Evolutionary conservation across 1,139 yeast genomes (phyloP).

Genomic region (Hanseniaspora uvarum): DNA sequence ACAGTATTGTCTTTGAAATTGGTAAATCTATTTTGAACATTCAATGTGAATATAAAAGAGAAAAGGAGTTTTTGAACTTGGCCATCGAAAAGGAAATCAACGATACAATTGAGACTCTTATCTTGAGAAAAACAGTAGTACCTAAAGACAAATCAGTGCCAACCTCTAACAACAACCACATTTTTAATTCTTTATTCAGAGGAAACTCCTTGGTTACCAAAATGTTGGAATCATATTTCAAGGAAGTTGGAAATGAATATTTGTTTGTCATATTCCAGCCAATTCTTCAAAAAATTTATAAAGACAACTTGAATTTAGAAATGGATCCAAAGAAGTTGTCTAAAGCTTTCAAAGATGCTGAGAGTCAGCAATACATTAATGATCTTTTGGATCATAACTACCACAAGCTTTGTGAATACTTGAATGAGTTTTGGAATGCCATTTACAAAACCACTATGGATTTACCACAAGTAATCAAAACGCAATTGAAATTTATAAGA

Average conservation of each 20-base stretch:
- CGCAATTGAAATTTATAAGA: conserved; percentile 49
- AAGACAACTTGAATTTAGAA: conserved; percentile 50
- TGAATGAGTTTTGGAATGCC: conserved; percentile 59
- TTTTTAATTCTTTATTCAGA: conserved; percentile 67
- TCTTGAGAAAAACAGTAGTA: conserved; percentile 22
- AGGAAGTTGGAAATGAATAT: conserved; percentile 70
- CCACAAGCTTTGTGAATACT: conserved; percentile 43
- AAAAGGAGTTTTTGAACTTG: conserved; percentile 58
- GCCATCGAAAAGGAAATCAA: conserved; percentile 57
- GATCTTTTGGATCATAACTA: conserved; percentile 41
- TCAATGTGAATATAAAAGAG: conserved; percentile 53
- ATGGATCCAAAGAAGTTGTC: conserved; percentile 53
- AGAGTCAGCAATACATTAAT: neutral
- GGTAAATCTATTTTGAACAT: conserved; percentile 52
- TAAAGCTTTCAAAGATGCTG: neutral
- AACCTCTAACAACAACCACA: conserved; percentile 30
- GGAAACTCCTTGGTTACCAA: conserved; percentile 77
- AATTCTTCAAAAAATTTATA: conserved; percentile 48
- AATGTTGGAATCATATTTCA: conserved; percentile 65
- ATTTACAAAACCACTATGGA: conserved; percentile 64
- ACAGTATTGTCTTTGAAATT: conserved; percentile 30
- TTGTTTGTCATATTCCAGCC: conserved; percentile 62
- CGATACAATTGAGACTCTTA: conserved; percentile 32
- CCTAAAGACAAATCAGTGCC: conserved; percentile 17
- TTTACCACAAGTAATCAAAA: conserved; percentile 59